Percentiles rank a stretch among this genome's conserved stretches.
Conservation (phyloP, 345 rosid genomes). For the Schrenkiella parvula region DNA sequence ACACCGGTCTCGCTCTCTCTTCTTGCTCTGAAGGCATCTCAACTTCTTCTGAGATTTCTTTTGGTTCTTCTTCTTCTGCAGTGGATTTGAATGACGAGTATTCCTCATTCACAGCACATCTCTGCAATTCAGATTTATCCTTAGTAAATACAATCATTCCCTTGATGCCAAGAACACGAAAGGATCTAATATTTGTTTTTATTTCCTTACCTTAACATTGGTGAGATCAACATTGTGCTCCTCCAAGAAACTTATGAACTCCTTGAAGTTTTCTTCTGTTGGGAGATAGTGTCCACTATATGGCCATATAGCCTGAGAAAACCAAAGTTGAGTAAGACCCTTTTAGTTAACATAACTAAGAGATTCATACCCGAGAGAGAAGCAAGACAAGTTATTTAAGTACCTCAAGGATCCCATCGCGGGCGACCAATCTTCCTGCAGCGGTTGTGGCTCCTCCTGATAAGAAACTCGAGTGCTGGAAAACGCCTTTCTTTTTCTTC, state of each 20-base stretch:
- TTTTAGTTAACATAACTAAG: background rate
- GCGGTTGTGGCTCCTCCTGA: slow-evolving; percentile 69
- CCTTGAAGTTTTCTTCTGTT: slow-evolving; percentile 59
- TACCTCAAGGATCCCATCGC: slow-evolving; percentile 57
- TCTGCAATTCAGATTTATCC: slow-evolving; percentile 35
- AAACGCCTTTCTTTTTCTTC: slow-evolving; percentile 53
- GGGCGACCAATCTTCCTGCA: slow-evolving; percentile 60
- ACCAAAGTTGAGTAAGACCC: background rate
- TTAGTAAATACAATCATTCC: slow-evolving; percentile 1
- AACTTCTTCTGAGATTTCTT: slow-evolving; percentile 16
- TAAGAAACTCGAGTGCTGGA: slow-evolving; percentile 68
- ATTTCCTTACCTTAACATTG: slow-evolving; percentile 47
- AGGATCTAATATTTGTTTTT: background rate
- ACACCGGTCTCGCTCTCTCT: slow-evolving; percentile 29
- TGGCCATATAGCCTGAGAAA: slow-evolving; percentile 57
- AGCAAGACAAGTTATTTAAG: background rate
- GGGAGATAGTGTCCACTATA: slow-evolving; percentile 76
- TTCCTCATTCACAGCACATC: slow-evolving; percentile 52
- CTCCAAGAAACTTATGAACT: slow-evolving; percentile 50
- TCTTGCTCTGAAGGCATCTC: slow-evolving; percentile 20
- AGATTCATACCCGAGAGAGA: background rate
- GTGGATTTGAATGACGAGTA: slow-evolving; percentile 33
- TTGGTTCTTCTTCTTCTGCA: slow-evolving; percentile 24
- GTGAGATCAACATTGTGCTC: slow-evolving; percentile 57
- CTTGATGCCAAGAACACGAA: slow-evolving; percentile 5